phyloP scores from a whole-genome alignment of 2,329 filamentous ascomycete genomes.

The Scortechinia acanthostroma region DNA sequence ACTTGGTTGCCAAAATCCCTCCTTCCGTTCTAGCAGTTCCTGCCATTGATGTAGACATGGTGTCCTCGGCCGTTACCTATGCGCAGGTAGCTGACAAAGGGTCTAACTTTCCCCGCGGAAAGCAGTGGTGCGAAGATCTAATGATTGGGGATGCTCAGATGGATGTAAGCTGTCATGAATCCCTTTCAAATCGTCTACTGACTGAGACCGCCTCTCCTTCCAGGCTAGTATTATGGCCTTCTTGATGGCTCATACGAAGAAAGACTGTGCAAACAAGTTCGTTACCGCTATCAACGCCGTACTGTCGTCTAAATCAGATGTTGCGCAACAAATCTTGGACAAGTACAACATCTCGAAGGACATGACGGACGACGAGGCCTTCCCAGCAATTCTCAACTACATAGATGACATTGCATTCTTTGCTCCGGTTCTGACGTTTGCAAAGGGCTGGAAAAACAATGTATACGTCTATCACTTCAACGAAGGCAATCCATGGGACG shows the following conservation, averaged over 20 bases:
- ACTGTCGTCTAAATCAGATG: constrained; percentile 14
- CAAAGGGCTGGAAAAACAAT: constrained; percentile 20
- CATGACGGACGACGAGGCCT: constrained; percentile 27
- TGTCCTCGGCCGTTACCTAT: not conserved
- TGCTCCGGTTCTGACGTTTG: constrained; percentile 29
- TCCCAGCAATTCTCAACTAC: constrained; percentile 29
- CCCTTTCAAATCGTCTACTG: constrained; percentile 7
- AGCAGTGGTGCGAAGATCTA: constrained; percentile 33
- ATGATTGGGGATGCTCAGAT: constrained; percentile 37
- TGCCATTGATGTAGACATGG: not conserved
- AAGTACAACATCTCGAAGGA: constrained; percentile 23
- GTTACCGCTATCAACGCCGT: constrained; percentile 13
- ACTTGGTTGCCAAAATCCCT: not conserved
- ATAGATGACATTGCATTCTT: constrained; percentile 35
- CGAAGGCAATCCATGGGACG: constrained; percentile 35
- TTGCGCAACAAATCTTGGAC: constrained; percentile 17
- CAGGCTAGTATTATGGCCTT: constrained; percentile 4
- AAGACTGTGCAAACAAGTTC: constrained; percentile 21
- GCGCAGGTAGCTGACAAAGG: not conserved
- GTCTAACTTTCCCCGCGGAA: constrained; percentile 20
- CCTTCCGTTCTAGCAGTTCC: not conserved
- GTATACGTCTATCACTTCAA: constrained; percentile 34
- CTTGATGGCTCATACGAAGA: constrained; percentile 6
- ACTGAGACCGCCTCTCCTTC: not conserved
- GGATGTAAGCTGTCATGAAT: constrained; percentile 29